Percentiles rank a stretch among this genome's conserved stretches.
phyloP scores from a whole-genome alignment of 225 moss, liverwort and hornwort genomes.

The Physcomitrium patens region DNA sequence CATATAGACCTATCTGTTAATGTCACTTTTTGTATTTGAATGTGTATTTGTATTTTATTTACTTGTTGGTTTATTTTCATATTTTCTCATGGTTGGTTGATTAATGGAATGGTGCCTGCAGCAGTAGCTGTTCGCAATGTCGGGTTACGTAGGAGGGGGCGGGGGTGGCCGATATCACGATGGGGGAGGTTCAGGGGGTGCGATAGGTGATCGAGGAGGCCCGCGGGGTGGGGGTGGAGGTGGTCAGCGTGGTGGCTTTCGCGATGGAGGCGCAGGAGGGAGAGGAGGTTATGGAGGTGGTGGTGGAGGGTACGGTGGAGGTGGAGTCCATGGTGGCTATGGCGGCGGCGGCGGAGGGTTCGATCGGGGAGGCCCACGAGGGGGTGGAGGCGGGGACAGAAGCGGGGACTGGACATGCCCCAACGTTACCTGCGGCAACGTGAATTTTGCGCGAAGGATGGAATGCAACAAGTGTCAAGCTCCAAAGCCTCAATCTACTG shows the following conservation, averaged over 20 bases:
- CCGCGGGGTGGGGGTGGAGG: too few relatives aligned
- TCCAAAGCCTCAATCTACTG: constrained; percentile 53
- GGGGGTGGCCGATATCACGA: constrained; percentile 56
- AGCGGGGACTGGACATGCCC: constrained; percentile 70
- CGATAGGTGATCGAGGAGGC: too few relatives aligned
- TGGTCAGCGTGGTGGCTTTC: not conserved
- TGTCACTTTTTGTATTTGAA: too few relatives aligned
- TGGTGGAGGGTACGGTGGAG: constrained; percentile 31
- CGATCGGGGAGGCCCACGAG: constrained; percentile 52
- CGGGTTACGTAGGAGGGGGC: constrained; percentile 53
- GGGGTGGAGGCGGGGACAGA: constrained; percentile 52
- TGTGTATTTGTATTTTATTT: too few relatives aligned
- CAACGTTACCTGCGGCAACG: constrained; percentile 63
- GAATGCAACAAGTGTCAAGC: constrained; percentile 66
- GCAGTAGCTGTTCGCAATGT: constrained; percentile 34
- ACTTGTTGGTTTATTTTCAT: not conserved
- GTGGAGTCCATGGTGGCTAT: constrained; percentile 23
- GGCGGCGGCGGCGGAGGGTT: constrained; percentile 44
- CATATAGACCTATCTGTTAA: too few relatives aligned
- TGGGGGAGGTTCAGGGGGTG: constrained; percentile 41
- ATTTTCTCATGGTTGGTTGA: not conserved
- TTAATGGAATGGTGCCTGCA: not conserved
- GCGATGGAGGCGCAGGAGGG: constrained; percentile 26
- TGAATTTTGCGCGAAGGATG: constrained; percentile 64
- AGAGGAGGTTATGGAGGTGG: constrained; percentile 37